These are phyloP conservation scores for Plasmodium yoelii DNA, from an alignment of 169 alveolate genomes.

Conservation along the genomic window DNA sequence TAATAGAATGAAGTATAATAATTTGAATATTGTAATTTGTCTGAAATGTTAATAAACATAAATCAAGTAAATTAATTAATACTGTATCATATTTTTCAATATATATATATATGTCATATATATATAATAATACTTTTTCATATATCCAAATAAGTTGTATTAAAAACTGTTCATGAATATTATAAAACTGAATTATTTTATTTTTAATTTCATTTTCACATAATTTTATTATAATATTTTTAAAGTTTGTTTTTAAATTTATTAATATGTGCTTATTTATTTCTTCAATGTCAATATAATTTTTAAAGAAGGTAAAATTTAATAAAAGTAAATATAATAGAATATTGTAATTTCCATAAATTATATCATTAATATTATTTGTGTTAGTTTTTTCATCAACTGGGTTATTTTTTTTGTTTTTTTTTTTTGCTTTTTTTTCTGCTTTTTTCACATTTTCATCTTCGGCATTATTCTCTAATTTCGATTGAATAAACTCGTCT, in stretches of 20 bases:
- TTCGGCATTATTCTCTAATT: background rate
- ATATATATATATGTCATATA: conserved; percentile 35
- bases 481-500: background rate
- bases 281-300: conserved; percentile 28
- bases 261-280: conserved; percentile 32
- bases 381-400: conserved; percentile 8
- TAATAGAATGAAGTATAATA: conserved; percentile 31
- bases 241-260: conserved; percentile 29
- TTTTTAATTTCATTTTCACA: conserved; percentile 43
- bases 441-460: background rate
- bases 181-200: conserved; percentile 48
- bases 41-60: conserved; percentile 43
- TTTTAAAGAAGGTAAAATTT: conserved; percentile 41
- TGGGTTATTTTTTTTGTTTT: background rate
- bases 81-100: conserved; percentile 62
- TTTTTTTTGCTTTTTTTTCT: background rate
- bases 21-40: conserved; percentile 55
- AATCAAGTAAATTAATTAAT: conserved; percentile 40
- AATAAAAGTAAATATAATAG: conserved; percentile 36
- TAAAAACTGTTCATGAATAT: conserved; percentile 48
- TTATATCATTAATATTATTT: conserved; percentile 22
- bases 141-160: conserved; percentile 36
- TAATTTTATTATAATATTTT: conserved; percentile 46
- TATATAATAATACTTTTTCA: conserved; percentile 49
- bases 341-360: conserved; percentile 57